A percentile compares a stretch with the other conserved stretches of the same genome.
Conservation (phyloP, 2,329 filamentous ascomycete species). For the Xylaria digitata region DNA sequence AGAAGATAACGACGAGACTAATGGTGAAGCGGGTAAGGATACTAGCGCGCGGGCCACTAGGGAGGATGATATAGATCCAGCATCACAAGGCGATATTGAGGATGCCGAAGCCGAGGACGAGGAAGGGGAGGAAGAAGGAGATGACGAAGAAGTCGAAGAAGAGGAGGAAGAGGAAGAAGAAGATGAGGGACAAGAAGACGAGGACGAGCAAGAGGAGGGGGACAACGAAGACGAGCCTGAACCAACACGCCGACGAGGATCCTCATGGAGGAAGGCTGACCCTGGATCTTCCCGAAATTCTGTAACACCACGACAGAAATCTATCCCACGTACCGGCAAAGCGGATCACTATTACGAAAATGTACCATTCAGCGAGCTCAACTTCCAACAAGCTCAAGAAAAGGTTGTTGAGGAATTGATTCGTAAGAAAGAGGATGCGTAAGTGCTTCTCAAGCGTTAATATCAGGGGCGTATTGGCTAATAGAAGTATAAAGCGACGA, state of each 20-base stretch:
- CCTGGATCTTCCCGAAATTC: constrained; percentile 48
- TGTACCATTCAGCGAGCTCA: constrained; percentile 75
- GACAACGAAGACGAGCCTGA: constrained; percentile 43
- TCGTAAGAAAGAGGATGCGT: constrained; percentile 74
- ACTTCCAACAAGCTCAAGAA: constrained; percentile 86
- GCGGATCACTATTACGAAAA: constrained; percentile 66
- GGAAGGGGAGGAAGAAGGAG: constrained; percentile 39
- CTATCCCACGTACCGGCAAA: constrained; percentile 53
- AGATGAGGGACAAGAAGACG: constrained; percentile 39
- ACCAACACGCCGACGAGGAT: constrained; percentile 36
- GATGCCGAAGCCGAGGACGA: constrained; percentile 44
- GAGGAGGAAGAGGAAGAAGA: constrained; percentile 49
- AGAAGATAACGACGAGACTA: constrained; percentile 43
- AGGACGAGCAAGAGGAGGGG: constrained; percentile 44
- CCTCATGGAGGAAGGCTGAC: constrained; percentile 50
- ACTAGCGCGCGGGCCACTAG: constrained; percentile 33
- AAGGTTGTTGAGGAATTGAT: constrained; percentile 83
- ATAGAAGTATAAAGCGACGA: constrained; percentile 65
- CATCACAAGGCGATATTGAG: constrained; percentile 44
- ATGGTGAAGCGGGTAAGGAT: constrained; percentile 40
- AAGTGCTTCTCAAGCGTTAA: constrained; percentile 46
- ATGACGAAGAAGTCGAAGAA: constrained; percentile 49
- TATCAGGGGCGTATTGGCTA: constrained; percentile 11
- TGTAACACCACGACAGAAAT: constrained; percentile 47
- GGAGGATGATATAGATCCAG: constrained; percentile 45